Conservation (phyloP, 768 basidiomycete species). For the Dioszegia crocea region DNA sequence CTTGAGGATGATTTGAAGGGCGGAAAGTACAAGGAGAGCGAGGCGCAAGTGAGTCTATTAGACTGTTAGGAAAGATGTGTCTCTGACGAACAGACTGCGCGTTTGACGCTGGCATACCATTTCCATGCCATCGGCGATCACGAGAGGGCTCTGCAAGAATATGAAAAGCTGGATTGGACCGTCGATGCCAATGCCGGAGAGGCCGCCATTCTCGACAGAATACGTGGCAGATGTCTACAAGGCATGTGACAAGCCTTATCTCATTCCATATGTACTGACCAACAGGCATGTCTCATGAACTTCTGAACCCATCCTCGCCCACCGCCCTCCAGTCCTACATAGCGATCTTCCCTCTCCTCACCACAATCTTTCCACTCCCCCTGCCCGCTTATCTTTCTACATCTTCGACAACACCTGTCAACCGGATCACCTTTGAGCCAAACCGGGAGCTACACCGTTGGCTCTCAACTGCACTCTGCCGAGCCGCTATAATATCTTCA, state of each 20-base stretch:
- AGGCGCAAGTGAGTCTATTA: constrained; percentile 21
- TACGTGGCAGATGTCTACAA: constrained; percentile 73
- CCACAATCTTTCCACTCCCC: constrained; percentile 19
- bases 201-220: constrained; percentile 65
- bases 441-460: constrained; percentile 83
- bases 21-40: constrained; percentile 21
- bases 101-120: constrained; percentile 70
- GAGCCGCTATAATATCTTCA: constrained; percentile 67
- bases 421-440: constrained; percentile 54
- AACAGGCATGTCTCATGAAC: constrained; percentile 73
- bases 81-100: constrained; percentile 57
- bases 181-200: constrained; percentile 47
- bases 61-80: neutral
- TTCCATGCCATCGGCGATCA: constrained; percentile 71
- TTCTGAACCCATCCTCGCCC: constrained; percentile 14
- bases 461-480: constrained; percentile 74
- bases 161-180: constrained; percentile 18
- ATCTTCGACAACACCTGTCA: constrained; percentile 10
- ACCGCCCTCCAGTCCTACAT: constrained; percentile 39
- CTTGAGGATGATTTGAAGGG: constrained; percentile 46
- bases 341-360: constrained; percentile 26
- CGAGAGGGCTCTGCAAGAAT: constrained; percentile 58
- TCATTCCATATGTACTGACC: neutral
- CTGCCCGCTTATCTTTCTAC: constrained; percentile 25
- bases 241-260: constrained; percentile 53